Percentiles rank a stretch among this genome's conserved stretches.
Conservation (phyloP, 495 filamentous ascomycete genomes). For the Aspergillus steynii region DNA sequence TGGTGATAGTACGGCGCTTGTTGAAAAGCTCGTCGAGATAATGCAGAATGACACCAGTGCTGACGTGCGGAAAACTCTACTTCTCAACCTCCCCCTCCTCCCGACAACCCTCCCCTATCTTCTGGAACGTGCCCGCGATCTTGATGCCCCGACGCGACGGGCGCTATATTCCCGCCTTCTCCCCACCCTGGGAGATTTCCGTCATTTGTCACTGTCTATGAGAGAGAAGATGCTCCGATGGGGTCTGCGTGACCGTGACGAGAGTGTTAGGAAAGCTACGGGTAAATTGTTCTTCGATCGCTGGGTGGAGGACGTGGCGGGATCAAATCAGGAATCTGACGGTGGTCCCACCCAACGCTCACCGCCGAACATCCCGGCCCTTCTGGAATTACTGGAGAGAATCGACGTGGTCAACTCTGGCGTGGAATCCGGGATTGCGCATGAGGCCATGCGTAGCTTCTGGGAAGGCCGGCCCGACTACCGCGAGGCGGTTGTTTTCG, state of each 20-base stretch:
- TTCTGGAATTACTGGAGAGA: conserved; percentile 89
- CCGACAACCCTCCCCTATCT: conserved; percentile 85
- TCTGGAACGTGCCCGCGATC: conserved; percentile 85
- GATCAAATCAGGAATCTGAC: conserved; percentile 52
- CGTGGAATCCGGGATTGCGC: conserved; percentile 81
- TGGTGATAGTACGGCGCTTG: conserved; percentile 60
- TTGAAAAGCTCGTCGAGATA: conserved; percentile 84
- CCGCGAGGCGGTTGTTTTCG: conserved; percentile 74
- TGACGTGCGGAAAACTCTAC: conserved; percentile 83
- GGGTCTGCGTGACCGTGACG: conserved; percentile 93
- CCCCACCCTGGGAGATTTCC: conserved; percentile 91
- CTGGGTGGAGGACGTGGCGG: conserved; percentile 94
- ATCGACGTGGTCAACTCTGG: conserved; percentile 92
- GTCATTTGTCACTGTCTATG: conserved; percentile 92
- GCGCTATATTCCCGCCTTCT: conserved; percentile 86
- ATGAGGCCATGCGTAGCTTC: conserved; percentile 92
- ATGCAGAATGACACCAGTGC: conserved; percentile 94
- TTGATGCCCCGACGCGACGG: conserved; percentile 77
- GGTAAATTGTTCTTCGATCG: conserved; percentile 86
- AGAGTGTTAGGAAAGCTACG: conserved; percentile 90
- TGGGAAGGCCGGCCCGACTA: conserved; percentile 95
- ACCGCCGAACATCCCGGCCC: conserved; percentile 67
- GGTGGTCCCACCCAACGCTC: conserved; percentile 48
- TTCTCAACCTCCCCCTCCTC: conserved; percentile 84
- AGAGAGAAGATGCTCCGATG: conserved; percentile 93